Conservation (phyloP, 2,329 filamentous ascomycete genomes). For the Aspergillus hortae region DNA sequence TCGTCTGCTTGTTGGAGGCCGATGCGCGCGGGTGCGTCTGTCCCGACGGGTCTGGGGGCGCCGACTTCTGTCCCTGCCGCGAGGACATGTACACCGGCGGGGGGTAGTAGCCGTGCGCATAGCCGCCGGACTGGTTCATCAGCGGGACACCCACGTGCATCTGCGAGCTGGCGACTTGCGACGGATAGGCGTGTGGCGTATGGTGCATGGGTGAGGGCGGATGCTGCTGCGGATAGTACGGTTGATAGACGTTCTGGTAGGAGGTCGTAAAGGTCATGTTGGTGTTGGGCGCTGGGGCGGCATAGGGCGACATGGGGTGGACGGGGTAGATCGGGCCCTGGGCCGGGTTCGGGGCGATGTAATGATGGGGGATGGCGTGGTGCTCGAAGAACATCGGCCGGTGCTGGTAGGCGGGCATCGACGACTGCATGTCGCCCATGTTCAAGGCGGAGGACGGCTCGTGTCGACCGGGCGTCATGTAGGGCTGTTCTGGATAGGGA, state of each 20-base stretch:
- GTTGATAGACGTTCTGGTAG: conserved; percentile 24
- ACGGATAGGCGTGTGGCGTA: conserved; percentile 17
- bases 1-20: conserved; percentile 2
- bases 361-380: conserved; percentile 25
- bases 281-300: conserved; percentile 11
- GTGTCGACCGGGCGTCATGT: conserved; percentile 17
- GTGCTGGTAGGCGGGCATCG: conserved; percentile 24
- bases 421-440: conserved; percentile 29
- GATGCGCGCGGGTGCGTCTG: too few relatives aligned
- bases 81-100: conserved; percentile 20
- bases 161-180: conserved; percentile 17
- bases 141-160: conserved; percentile 15
- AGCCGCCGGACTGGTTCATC: conserved; percentile 10
- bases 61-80: conserved; percentile 13
- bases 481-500: conserved; percentile 16
- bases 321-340: conserved; percentile 30
- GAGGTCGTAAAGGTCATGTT: conserved; percentile 22
- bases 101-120: conserved; percentile 24
- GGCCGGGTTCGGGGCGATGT: conserved; percentile 17
- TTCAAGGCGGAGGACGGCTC: conserved; percentile 20
- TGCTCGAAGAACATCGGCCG: conserved; percentile 25
- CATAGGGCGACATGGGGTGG: conserved; percentile 23
- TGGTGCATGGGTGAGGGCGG: conserved; percentile 9
- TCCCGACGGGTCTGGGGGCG: too few relatives aligned
- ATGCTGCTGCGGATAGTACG: conserved; percentile 26